phyloP scores from a whole-genome alignment of 2,329 filamentous ascomycete genomes.

The Trichoderma afroharzianum region DNA sequence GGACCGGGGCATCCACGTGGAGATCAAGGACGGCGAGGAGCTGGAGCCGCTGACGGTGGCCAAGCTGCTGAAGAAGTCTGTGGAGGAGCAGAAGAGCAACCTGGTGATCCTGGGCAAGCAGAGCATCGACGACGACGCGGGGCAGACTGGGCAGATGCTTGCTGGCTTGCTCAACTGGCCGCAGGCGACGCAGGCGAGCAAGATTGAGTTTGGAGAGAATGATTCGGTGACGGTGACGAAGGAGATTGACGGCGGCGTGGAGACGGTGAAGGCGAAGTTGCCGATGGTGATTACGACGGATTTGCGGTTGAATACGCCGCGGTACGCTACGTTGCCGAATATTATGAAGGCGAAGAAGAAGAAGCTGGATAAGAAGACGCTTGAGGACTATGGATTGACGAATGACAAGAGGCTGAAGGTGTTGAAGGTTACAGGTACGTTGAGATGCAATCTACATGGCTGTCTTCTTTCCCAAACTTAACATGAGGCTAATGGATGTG shows the following conservation, averaged over 20 bases:
- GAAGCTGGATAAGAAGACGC: conserved; percentile 85
- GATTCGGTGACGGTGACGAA: conserved; percentile 73
- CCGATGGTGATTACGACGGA: conserved; percentile 96
- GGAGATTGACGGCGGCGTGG: conserved; percentile 93
- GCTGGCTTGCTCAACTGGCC: conserved; percentile 88
- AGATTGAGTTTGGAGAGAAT: conserved; percentile 70
- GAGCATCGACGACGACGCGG: conserved; percentile 94
- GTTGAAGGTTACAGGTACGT: conserved; percentile 77
- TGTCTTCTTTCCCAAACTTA: neutral
- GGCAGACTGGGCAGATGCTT: conserved; percentile 97
- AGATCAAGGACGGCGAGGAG: conserved; percentile 69
- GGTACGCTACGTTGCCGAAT: conserved; percentile 92
- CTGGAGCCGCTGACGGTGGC: conserved; percentile 89
- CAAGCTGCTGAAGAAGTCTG: conserved; percentile 79
- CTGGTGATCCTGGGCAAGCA: conserved; percentile 94
- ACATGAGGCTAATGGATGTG: neutral
- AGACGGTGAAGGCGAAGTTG: conserved; percentile 80
- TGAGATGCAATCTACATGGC: neutral
- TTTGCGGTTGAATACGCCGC: conserved; percentile 86
- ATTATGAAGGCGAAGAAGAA: conserved; percentile 99
- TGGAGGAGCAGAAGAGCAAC: conserved; percentile 81
- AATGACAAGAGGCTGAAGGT: conserved; percentile 77
- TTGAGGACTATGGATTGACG: conserved; percentile 78
- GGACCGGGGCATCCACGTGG: conserved; percentile 85
- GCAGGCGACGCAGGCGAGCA: conserved; percentile 89